Evolutionary conservation across 2,329 filamentous ascomycete species (phyloP), one percentile per base, ranked within the genome.

Genomic region (Aspergillus vadensis): DNA sequence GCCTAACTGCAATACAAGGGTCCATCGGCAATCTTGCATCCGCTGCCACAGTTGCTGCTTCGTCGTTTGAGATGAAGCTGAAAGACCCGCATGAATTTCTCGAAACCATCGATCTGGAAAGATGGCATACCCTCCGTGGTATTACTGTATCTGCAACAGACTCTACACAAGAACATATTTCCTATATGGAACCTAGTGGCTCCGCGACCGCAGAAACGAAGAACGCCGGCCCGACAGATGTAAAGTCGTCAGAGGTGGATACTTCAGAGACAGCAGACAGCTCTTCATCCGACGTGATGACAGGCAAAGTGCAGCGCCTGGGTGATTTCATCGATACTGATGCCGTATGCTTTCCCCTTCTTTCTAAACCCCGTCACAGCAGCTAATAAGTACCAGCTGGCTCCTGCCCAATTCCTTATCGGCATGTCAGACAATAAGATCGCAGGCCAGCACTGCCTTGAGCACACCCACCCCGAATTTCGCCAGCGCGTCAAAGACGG

Each of bases 1-100:
- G 2, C 14, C 51, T 39, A 17, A 44, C n/a, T 19, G 14, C 8
- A 19, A 14, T 23, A 9, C 14, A 48, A 79, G 76, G 77, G 0
- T 74, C 78, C 0, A 74, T 83, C 61, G 81, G 80, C 1, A 76
- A 80, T 61, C 66, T 83, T 25, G 72, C 75, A 1, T 81, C 79
- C 0, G 80, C 81, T 3, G 79, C 77, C 5, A 78, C 79, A 0
- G 80, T 82, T 1, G 80, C 81, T 3, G 80, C 80, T 3, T 80
- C 78, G 0, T 78, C 75, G 0, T 83, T 82, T 58, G 65, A 69
- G 4, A 82, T 82, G 80, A 72, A 67, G 39, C 66, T 81, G 5
- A 76, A 72, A 0, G 75, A 80, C 56, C 79, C 80, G 0, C 63
- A 67, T 2, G 62, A 68, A 1, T 67, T 74, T 3, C 61, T 76